phyloP scores from a whole-genome alignment of 2,329 filamentous ascomycete species.

The Ophiostoma sp. region DNA sequence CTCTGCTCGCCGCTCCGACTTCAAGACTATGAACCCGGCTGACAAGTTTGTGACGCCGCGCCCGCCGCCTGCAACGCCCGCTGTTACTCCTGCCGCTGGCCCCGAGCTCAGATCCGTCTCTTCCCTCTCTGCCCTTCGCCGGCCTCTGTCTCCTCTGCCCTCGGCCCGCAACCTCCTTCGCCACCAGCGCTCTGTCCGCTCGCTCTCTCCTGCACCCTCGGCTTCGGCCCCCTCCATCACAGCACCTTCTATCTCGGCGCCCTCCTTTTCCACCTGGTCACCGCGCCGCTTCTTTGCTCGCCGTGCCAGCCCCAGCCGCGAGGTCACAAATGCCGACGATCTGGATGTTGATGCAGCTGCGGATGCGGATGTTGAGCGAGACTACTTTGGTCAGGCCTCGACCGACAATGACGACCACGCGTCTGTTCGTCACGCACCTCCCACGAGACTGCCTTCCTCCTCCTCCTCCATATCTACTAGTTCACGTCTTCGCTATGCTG shows the following conservation, averaged over 20 bases:
- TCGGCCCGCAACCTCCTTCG: conserved; percentile 27
- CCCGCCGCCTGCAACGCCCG: conserved; percentile 45
- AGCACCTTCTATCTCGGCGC: neutral
- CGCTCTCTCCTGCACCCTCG: conserved; percentile 45
- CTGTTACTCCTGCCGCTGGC: neutral
- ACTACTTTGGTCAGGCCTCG: neutral
- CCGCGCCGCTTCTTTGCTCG: conserved; percentile 24
- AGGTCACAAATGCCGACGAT: conserved; percentile 10
- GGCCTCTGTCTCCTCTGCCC: conserved; percentile 9
- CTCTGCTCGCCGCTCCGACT: conserved; percentile 52
- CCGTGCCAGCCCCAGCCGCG: conserved; percentile 17
- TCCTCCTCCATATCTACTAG: conserved; percentile 14
- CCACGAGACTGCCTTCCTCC: conserved; percentile 28
- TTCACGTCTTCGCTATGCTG: conserved; percentile 13
- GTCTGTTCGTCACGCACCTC: conserved; percentile 25
- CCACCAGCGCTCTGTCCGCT: conserved; percentile 39
- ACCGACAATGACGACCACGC: neutral
- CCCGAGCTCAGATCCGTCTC: conserved; percentile 2
- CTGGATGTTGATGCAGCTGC: neutral
- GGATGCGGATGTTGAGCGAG: neutral
- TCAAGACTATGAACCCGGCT: conserved; percentile 70
- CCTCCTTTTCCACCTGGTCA: conserved; percentile 29
- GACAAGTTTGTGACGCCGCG: conserved; percentile 70
- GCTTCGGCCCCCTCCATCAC: conserved; percentile 23
- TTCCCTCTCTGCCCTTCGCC: conserved; percentile 1